A percentile compares a stretch with the other conserved stretches of the same genome.
These are phyloP conservation scores for Globisporangium radiosum DNA, from an alignment of 352 stramenopile species.

Conservation along the genomic window DNA sequence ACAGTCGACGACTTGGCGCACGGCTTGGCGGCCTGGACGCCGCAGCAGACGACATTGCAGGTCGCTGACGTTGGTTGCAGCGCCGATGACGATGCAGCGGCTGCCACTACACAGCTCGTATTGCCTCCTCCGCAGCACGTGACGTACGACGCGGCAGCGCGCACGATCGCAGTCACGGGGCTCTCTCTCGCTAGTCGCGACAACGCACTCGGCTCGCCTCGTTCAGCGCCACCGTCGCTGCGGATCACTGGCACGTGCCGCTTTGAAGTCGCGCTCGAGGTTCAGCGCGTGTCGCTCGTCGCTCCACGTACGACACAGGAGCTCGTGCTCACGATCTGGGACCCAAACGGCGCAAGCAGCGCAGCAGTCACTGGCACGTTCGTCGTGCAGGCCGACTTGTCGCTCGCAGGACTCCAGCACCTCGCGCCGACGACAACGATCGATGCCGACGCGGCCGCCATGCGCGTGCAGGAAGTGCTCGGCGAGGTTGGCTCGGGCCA, in stretches of 20 bases:
- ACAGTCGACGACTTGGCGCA: constrained; percentile 10
- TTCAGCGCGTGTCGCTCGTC: constrained; percentile 14
- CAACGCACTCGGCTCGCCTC: background rate
- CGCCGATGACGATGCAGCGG: background rate
- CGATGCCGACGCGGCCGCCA: constrained; percentile 23
- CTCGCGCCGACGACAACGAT: constrained; percentile 3
- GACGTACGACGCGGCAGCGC: constrained; percentile 1
- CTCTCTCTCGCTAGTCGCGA: background rate
- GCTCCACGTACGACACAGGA: constrained; percentile 3
- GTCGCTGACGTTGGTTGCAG: constrained; percentile 6
- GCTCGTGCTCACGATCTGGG: constrained; percentile 12
- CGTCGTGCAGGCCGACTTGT: constrained; percentile 8
- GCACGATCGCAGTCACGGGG: constrained; percentile 5
- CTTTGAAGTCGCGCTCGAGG: constrained; percentile 11
- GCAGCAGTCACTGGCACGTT: constrained; percentile 19
- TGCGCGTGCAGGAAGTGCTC: constrained; percentile 21
- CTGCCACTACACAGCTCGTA: constrained; percentile 1
- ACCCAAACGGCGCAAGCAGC: background rate
- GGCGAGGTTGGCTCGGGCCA: constrained; percentile 18
- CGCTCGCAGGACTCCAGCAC: background rate
- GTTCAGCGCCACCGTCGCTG: background rate
- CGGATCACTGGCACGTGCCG: constrained; percentile 7
- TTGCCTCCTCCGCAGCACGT: background rate
- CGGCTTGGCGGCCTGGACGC: constrained; percentile 3
- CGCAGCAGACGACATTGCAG: constrained; percentile 1